These are phyloP conservation scores for Ulmus americana DNA, from an alignment of 331 rosid species.

Conservation along the genomic window DNA sequence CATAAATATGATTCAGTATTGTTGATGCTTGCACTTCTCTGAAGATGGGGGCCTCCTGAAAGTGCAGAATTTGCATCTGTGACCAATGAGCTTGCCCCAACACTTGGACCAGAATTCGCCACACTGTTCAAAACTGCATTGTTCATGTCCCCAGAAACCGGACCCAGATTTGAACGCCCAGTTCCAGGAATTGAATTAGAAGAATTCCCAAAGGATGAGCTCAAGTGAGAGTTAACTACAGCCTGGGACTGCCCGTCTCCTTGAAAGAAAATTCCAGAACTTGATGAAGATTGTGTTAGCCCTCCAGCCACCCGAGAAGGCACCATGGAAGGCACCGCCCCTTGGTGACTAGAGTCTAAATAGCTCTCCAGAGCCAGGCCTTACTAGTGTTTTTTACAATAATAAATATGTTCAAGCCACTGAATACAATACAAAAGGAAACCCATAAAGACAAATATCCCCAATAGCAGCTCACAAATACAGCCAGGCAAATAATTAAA, in stretches of 20 bases:
- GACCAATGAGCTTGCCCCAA: constrained; percentile 92
- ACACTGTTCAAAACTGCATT: constrained; percentile 69
- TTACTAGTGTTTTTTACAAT: constrained; percentile 25
- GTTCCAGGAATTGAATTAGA: constrained; percentile 67
- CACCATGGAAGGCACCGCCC: constrained; percentile 70
- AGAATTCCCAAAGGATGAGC: constrained; percentile 76
- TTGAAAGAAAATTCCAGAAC: constrained; percentile 96
- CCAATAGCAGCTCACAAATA: constrained; percentile 15
- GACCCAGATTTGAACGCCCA: constrained; percentile 65
- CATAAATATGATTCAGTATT: constrained; percentile 74
- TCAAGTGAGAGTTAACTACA: constrained; percentile 72
- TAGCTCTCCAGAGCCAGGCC: constrained; percentile 79
- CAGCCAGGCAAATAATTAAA: constrained; percentile 15
- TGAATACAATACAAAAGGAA: constrained; percentile 25
- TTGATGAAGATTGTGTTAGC: constrained; percentile 75
- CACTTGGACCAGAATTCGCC: constrained; percentile 84
- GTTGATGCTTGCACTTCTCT: constrained; percentile 87
- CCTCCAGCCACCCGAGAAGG: constrained; percentile 93
- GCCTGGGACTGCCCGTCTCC: constrained; percentile 83
- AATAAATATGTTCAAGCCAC: constrained; percentile 32
- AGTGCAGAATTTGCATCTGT: constrained; percentile 96
- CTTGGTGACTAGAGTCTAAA: constrained; percentile 57
- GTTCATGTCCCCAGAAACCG: constrained; percentile 75
- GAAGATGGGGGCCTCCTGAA: constrained; percentile 88
- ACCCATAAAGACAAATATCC: constrained; percentile 14